A percentile compares a stretch with the other conserved stretches of the same genome.
Evolutionary conservation across 2,329 filamentous ascomycete species (phyloP).

Genomic region (Diplodia seriata): DNA sequence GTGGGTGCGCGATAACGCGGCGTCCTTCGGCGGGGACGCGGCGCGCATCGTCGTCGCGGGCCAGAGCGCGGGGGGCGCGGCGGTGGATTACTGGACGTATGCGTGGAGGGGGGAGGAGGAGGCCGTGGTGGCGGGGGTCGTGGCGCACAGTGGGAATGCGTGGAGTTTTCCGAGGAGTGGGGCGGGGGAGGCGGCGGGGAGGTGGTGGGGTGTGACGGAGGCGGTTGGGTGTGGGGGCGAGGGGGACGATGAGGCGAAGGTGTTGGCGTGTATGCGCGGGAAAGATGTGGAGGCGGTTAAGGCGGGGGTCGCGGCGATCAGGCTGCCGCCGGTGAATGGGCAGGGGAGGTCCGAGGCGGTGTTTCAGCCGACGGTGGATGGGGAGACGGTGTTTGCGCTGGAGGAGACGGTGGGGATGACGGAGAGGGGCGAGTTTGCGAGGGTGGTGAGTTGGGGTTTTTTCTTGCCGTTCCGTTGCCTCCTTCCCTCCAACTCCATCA

Average conservation of each 20-base stretch:
- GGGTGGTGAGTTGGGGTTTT: neutral
- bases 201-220: slow-evolving; percentile 49
- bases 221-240: slow-evolving; percentile 45
- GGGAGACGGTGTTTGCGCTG: neutral
- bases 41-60: slow-evolving; percentile 51
- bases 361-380: slow-evolving; percentile 25
- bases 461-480: neutral
- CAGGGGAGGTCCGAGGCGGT: slow-evolving; percentile 36
- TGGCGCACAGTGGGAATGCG: slow-evolving; percentile 57
- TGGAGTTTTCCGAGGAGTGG: slow-evolving; percentile 43
- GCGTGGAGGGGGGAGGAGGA: slow-evolving; percentile 56
- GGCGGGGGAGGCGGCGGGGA: slow-evolving; percentile 37
- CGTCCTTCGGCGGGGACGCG: slow-evolving; percentile 54
- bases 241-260: slow-evolving; percentile 35
- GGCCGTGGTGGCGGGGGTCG: slow-evolving; percentile 58
- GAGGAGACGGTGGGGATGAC: neutral
- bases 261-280: slow-evolving; percentile 48
- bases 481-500: too few relatives aligned
- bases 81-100: slow-evolving; percentile 57
- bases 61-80: slow-evolving; percentile 35
- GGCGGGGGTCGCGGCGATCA: slow-evolving; percentile 38
- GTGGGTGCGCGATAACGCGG: slow-evolving; percentile 52
- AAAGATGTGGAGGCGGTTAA: slow-evolving; percentile 38
- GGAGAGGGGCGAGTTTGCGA: slow-evolving; percentile 3
- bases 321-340: slow-evolving; percentile 37